Base-by-base conservation (phyloP, 495 filamentous ascomycete species). In the Neurospora intermedia region DNA sequence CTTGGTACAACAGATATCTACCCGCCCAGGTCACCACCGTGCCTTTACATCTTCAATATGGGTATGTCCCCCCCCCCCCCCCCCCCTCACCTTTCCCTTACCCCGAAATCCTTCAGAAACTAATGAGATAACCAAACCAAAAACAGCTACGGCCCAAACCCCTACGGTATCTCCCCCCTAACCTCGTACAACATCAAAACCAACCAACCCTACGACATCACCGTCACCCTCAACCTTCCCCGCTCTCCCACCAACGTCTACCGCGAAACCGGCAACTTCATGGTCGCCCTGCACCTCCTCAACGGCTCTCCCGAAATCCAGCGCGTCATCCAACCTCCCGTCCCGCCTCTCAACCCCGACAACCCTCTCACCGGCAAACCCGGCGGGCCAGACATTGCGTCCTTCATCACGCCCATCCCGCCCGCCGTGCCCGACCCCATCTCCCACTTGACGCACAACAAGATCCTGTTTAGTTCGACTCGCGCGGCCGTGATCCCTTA, bases 1-100 rank as follows among this genome's bases (percentile, higher is more conserved):
- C 92, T 10, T 96, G 97, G 80, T 98, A 97, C 84, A 85, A 88
- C 78, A 87, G 88, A 74, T 94, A 92, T 80, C 89, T 99, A 42
- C 96, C 96, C 1, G 89, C 91, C 69, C 84, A 91, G 45, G 78
- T 85, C 41, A 83, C 88, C 70, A 85, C 89, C 35, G 86, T 91
- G 43, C 85, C 89, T 18, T 84, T 97, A 9, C 89, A 97, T 82
- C 79, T 98, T 39, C 93, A 97, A 80, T 97, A 94, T 81, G 89
- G 90, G 90, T 93, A 83, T 40, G 41, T 69, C 43, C 40, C 13
- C 4, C 35, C 27, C 27, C 27, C 27, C 27, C 27, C 27, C 27
- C 27, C 27, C 27, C 27, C 27, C 27, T 2, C 6, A 16, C 13
- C 23, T 8, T 31, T 3, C 1, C 70, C 69, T 46, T 9, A 59